Percentiles rank a stretch among this genome's conserved stretches.
These are phyloP conservation scores for Populus trichocarpa DNA, from an alignment of 441 rosid genomes.

Conservation along the genomic window DNA sequence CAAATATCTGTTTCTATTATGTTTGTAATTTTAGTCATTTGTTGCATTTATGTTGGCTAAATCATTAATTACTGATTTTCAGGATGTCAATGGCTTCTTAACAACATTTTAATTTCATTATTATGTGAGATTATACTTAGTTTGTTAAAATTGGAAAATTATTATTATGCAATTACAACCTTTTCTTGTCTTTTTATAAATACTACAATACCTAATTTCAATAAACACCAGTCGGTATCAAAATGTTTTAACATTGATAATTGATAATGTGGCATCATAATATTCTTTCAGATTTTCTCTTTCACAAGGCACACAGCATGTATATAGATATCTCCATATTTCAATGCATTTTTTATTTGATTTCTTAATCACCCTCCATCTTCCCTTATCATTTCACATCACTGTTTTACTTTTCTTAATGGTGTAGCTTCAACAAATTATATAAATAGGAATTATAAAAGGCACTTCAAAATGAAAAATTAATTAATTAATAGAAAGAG, in stretches of 20 bases:
- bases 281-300: background rate
- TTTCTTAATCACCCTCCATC: background rate
- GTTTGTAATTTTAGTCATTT: background rate
- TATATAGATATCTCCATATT: background rate
- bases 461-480: background rate
- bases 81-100: background rate
- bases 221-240: background rate
- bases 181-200: background rate
- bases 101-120: background rate
- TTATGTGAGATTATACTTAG: background rate
- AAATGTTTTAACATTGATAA: background rate
- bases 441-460: background rate
- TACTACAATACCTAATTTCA: background rate
- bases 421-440: background rate
- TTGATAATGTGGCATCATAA: background rate
- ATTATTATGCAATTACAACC: background rate
- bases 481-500: background rate
- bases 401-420: background rate
- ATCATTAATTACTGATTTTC: background rate
- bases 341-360: background rate
- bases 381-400: background rate
- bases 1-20: background rate
- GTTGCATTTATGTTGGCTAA: background rate
- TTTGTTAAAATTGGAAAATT: background rate
- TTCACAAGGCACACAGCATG: background rate